phyloP scores from a whole-genome alignment of 768 basidiomycete genomes.

The Macrolepiota fuliginosa region DNA sequence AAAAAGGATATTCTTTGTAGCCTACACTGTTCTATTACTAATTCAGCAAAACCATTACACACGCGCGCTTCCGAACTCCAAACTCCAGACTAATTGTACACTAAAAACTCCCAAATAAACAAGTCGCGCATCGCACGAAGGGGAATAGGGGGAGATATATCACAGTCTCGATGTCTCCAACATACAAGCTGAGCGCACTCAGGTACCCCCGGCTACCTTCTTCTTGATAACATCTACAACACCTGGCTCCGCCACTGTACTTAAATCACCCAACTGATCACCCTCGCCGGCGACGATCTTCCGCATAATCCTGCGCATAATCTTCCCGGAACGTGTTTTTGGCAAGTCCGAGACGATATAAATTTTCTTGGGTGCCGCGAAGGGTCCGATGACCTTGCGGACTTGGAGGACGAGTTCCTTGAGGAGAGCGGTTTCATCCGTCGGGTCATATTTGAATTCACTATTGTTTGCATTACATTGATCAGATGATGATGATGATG shows the following conservation, averaged over 20 bases:
- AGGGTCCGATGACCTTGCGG: slow-evolving; percentile 96
- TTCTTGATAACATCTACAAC: slow-evolving; percentile 84
- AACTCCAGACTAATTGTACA: not conserved
- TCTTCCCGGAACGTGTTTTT: slow-evolving; percentile 96
- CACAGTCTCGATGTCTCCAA: not conserved
- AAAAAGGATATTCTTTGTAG: not conserved
- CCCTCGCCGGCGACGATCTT: slow-evolving; percentile 95
- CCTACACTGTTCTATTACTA: not conserved
- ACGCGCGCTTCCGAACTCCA: not conserved
- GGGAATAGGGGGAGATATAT: not conserved
- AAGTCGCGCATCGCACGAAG: no score
- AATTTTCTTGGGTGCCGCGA: slow-evolving; percentile 95
- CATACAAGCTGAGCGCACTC: no score
- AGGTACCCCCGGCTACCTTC: slow-evolving; percentile 56
- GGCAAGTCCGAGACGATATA: slow-evolving; percentile 82
- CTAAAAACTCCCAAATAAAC: not conserved
- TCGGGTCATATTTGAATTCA: slow-evolving; percentile 75
- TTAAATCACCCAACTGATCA: slow-evolving; percentile 94
- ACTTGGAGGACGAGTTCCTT: slow-evolving; percentile 96
- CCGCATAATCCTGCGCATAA: slow-evolving; percentile 94
- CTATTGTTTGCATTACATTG: slow-evolving; percentile 30
- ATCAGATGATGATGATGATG: not conserved
- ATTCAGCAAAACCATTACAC: not conserved
- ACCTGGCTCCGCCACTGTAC: slow-evolving; percentile 86
- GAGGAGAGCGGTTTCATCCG: slow-evolving; percentile 63